Percentiles rank a stretch among this genome's conserved stretches.
Conservation (phyloP, 2,329 filamentous ascomycete genomes). For the Tricladium varicosporioides region DNA sequence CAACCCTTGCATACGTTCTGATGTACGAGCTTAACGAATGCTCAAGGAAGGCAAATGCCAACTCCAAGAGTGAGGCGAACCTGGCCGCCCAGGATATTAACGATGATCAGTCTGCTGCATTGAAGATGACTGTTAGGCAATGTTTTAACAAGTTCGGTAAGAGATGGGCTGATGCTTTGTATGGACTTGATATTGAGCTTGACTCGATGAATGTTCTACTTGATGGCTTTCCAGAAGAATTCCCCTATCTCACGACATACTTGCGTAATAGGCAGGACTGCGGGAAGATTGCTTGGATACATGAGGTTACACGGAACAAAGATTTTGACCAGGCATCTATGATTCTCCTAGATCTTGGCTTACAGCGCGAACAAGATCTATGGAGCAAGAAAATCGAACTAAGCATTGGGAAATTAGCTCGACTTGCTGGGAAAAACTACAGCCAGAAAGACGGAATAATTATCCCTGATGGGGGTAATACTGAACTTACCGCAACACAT, state of each 20-base stretch:
- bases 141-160: conserved; percentile 51
- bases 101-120: conserved; percentile 5
- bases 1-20: conserved; percentile 53
- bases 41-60: background rate
- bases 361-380: conserved; percentile 70
- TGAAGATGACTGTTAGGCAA: conserved; percentile 33
- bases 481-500: conserved; percentile 32
- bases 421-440: conserved; percentile 57
- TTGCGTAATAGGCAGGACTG: conserved; percentile 69
- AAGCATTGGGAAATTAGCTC: conserved; percentile 80
- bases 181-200: conserved; percentile 70
- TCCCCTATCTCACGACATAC: conserved; percentile 72
- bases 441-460: conserved; percentile 38
- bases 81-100: background rate
- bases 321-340: conserved; percentile 72
- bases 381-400: conserved; percentile 95
- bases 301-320: conserved; percentile 76
- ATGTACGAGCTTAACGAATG: conserved; percentile 23
- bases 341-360: conserved; percentile 68
- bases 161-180: conserved; percentile 66
- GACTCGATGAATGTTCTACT: conserved; percentile 68
- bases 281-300: conserved; percentile 88
- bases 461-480: conserved; percentile 34
- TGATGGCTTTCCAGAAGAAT: conserved; percentile 66
- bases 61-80: background rate